Percentiles rank a stretch among this genome's conserved stretches.
These are phyloP conservation scores for Acanthamoeba culbertsoni DNA, from an alignment of 208 protist species.

Conservation along the genomic window DNA sequence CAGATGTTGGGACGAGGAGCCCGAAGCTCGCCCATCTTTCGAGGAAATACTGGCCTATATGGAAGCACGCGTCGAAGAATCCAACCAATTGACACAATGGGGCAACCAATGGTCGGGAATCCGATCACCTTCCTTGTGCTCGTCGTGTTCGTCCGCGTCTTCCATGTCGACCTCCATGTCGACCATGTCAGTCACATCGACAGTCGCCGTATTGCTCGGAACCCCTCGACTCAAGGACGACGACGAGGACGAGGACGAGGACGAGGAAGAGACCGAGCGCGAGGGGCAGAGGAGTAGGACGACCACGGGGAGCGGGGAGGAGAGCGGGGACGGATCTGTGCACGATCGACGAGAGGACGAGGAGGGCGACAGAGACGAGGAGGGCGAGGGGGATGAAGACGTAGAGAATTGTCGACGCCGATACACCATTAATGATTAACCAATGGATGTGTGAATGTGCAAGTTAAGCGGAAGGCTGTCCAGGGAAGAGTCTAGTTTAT, in stretches of 20 bases:
- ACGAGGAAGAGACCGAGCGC: neutral
- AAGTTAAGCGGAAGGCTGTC: no score
- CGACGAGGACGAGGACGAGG: neutral
- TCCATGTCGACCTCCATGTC: neutral
- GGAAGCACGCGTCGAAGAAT: neutral
- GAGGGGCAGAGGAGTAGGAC: neutral
- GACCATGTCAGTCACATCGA: neutral
- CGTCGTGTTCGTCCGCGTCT: neutral
- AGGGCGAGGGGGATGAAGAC: no score
- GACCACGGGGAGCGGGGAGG: neutral
- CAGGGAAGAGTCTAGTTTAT: no score
- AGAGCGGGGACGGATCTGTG: constrained; percentile 20
- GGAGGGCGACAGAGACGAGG: no score
- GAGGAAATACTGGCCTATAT: neutral
- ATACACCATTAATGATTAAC: no score
- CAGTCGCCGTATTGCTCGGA: neutral
- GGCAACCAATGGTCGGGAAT: no score
- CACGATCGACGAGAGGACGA: neutral
- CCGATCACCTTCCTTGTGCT: no score
- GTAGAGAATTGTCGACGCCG: no score
- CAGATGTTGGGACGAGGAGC: constrained; percentile 5
- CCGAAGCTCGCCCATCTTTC: neutral
- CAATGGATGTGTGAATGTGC: no score
- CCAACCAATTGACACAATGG: no score
- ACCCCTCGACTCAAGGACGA: neutral